phyloP scores from a whole-genome alignment of 129 eudicot genomes.

The carrot (Daucus carota) region DNA sequence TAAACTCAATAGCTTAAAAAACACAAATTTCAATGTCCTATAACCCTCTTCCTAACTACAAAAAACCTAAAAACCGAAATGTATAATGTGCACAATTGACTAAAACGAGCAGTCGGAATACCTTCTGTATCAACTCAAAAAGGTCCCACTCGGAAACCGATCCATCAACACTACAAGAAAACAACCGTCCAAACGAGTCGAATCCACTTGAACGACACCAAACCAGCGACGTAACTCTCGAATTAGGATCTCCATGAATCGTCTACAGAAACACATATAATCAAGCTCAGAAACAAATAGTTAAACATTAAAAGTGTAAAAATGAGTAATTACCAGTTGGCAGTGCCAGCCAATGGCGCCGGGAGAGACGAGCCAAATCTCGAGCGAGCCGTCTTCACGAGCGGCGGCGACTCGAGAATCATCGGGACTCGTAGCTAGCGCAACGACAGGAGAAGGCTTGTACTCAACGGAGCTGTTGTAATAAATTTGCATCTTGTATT shows the following conservation, averaged over 20 bases:
- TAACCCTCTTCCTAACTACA: no score
- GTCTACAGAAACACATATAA: slow-evolving; percentile 32
- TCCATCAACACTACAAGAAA: slow-evolving; percentile 87
- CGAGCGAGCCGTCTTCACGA: slow-evolving; percentile 79
- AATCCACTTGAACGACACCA: slow-evolving; percentile 48
- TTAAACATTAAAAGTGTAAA: no score
- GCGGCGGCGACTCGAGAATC: slow-evolving; percentile 83
- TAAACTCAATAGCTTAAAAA: no score
- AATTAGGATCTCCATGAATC: slow-evolving; percentile 57
- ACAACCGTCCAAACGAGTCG: slow-evolving; percentile 45
- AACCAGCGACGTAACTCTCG: slow-evolving; percentile 63
- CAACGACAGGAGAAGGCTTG: slow-evolving; percentile 71
- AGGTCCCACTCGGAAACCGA: slow-evolving; percentile 86
- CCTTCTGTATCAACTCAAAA: slow-evolving; percentile 53
- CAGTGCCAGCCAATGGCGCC: slow-evolving; percentile 97
- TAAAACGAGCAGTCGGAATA: slow-evolving; percentile 3
- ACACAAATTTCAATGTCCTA: no score
- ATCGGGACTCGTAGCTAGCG: slow-evolving; percentile 84
- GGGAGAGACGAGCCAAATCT: slow-evolving; percentile 95
- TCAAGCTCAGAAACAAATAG: neutral
- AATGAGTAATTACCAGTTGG: slow-evolving; percentile 41
- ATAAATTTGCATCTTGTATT: no score
- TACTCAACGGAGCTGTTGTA: slow-evolving; percentile 43
- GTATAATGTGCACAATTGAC: no score
- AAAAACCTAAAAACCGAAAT: no score